phyloP scores from a whole-genome alignment of 2,329 filamentous ascomycete genomes.

The Aspergillus nomiae region DNA sequence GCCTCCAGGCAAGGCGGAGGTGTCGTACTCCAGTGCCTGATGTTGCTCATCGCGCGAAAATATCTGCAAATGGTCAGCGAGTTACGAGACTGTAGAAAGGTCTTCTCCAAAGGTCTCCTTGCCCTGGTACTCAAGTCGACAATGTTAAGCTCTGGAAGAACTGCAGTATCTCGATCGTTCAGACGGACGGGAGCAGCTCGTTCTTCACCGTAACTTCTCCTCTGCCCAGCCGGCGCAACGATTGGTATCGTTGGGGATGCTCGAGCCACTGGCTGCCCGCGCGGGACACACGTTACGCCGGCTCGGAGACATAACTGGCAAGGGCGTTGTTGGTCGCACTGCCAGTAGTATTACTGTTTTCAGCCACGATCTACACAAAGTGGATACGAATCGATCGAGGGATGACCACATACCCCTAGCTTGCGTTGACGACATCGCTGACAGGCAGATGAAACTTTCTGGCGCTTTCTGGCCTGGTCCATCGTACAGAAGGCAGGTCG shows the following conservation, averaged over 20 bases:
- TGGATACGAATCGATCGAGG: not conserved
- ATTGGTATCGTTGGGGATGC: not conserved
- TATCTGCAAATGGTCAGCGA: not conserved
- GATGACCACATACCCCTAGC: not conserved
- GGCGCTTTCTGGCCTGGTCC: slow-evolving; percentile 3
- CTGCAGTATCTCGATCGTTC: not conserved
- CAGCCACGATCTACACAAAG: not conserved
- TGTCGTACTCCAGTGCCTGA: not conserved
- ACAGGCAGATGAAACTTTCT: slow-evolving; percentile 2
- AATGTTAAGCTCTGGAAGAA: slow-evolving; percentile 1
- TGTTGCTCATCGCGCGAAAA: not conserved
- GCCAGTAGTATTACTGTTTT: not conserved
- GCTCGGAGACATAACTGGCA: slow-evolving; percentile 5
- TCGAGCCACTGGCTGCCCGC: not conserved
- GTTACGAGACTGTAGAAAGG: not conserved
- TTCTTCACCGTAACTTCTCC: not conserved
- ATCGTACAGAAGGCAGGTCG: not conserved
- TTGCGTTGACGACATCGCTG: not conserved
- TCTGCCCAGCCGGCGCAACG: not conserved
- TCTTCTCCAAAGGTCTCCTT: not conserved
- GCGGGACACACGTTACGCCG: not conserved
- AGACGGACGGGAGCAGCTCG: not conserved
- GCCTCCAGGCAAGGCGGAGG: not conserved
- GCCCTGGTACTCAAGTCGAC: slow-evolving; percentile 1
- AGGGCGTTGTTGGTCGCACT: slow-evolving; percentile 2